A percentile compares a stretch with the other conserved stretches of the same genome.
These are phyloP conservation scores for Globisporangium polare DNA, from an alignment of 352 stramenopile species.

Conservation along the genomic window DNA sequence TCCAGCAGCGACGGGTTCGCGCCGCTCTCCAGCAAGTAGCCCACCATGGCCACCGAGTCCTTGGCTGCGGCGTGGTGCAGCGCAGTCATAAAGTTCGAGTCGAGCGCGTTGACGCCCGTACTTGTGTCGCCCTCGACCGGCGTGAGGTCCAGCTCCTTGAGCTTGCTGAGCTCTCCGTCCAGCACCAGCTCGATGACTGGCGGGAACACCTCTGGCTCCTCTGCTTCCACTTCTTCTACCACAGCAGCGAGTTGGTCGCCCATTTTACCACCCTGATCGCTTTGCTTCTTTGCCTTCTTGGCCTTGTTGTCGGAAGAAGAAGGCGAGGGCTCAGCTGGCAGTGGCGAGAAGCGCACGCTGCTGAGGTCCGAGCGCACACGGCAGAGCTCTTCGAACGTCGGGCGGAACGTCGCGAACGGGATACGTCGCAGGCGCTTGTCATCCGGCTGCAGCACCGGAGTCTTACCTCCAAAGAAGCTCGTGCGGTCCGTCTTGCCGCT, in stretches of 20 bases:
- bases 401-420: constrained; percentile 79
- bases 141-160: constrained; percentile 38
- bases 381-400: constrained; percentile 86
- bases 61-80: constrained; percentile 65
- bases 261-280: constrained; percentile 3
- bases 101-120: constrained; percentile 42
- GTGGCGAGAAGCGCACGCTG: constrained; percentile 58
- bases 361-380: constrained; percentile 66
- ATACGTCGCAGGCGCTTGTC: constrained; percentile 72
- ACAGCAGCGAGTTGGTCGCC: neutral
- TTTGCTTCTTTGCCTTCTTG: constrained; percentile 28
- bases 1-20: constrained; percentile 87
- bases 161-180: constrained; percentile 24
- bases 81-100: constrained; percentile 70
- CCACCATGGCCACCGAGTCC: constrained; percentile 39
- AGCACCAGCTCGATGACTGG: constrained; percentile 40
- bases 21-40: constrained; percentile 74
- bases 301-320: constrained; percentile 20
- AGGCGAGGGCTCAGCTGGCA: constrained; percentile 24
- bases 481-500: constrained; percentile 65
- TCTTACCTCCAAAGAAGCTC: constrained; percentile 81
- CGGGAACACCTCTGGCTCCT: constrained; percentile 22
- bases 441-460: constrained; percentile 45
- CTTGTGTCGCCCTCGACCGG: constrained; percentile 2
- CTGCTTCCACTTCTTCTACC: constrained; percentile 13